Evolutionary conservation across 2,329 filamentous ascomycete species (phyloP), one percentile per base, ranked within the genome.

Genomic region (Colletotrichum zoysiae): DNA sequence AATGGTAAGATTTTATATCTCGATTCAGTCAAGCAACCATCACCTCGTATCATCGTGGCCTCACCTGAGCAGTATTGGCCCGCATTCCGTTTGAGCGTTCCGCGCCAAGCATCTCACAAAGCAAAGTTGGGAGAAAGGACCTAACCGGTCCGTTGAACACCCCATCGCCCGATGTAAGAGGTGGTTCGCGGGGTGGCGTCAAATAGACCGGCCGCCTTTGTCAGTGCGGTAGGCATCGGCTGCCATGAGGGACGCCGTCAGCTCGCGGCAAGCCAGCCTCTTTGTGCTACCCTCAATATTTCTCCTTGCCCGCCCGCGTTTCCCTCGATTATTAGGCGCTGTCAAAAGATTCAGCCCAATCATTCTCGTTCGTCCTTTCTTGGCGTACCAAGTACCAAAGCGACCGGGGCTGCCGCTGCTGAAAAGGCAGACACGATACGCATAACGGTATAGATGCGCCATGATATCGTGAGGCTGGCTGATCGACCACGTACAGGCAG

Each of bases 181-280:
- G 56, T 55, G 42, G 26, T 30, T 35, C 55, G 55, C 40, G 26
- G 9, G 23, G 59, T 67, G 56, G 56, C 40, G 44, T 23, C 46
- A 18, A 51, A n/a, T 33, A 23, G 33, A 51, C 35, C 51, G 38
- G 20, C 35, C 56, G 35, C 4, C 64, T 26, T 38, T n/a, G 56
- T 53, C 56, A n/a, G 57, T 44, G 57, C 57, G 38, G n/a, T 20
- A 53, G n/a, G 57, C 48, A 26, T 26, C 46, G 26, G 18, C 48
- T 42, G 65, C 57, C 40, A 26, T 14, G 40, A 26, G 11, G 16
- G 20, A 38, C 55, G 55, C 35, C 55, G 23, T 53, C 56, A 53
- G 56, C 64, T 53, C 18, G 30, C 7, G 38, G 35, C 14, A 30
- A 16, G 11, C 23, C 26, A 40, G 64, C 56, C 56, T 23, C 46